Conservation (phyloP, 2,329 filamentous ascomycete species). For the Aureobasidium vineae region DNA sequence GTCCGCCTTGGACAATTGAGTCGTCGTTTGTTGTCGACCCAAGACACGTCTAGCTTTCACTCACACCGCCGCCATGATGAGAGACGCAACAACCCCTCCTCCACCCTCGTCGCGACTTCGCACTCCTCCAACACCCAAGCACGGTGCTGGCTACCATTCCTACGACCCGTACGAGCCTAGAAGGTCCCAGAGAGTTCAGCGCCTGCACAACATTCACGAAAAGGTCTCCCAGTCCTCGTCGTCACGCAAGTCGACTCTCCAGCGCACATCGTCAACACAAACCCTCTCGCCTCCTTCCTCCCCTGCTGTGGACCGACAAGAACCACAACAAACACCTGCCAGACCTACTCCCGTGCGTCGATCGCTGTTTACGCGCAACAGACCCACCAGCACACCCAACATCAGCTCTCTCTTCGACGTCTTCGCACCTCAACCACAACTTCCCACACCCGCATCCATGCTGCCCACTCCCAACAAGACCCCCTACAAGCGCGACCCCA, state of each 20-base stretch:
- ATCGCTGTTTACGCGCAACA: slow-evolving; percentile 20
- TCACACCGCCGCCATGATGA: slow-evolving; percentile 13
- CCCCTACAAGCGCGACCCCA: slow-evolving; percentile 59
- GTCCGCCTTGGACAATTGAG: slow-evolving; percentile 8
- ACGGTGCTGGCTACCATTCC: slow-evolving; percentile 62
- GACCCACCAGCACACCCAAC: slow-evolving; percentile 3
- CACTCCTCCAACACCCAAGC: slow-evolving; percentile 67
- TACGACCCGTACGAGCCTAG: slow-evolving; percentile 72
- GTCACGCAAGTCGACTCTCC: slow-evolving; percentile 33
- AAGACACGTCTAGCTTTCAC: slow-evolving; percentile 11
- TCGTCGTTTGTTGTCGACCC: slow-evolving; percentile 13
- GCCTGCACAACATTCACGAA: slow-evolving; percentile 17
- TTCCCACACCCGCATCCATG: slow-evolving; percentile 45
- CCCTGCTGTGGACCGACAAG: slow-evolving; percentile 29
- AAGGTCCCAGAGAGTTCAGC: slow-evolving; percentile 61
- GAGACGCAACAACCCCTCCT: slow-evolving; percentile 48
- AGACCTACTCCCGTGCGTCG: slow-evolving; percentile 17
- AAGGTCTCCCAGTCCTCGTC: slow-evolving; percentile 4
- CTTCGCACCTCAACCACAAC: slow-evolving; percentile 17
- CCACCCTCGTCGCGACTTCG: slow-evolving; percentile 63
- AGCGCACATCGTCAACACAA: slow-evolving; percentile 44
- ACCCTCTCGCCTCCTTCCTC: slow-evolving; percentile 45
- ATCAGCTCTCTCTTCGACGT: background rate
- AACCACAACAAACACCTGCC: slow-evolving; percentile 14
- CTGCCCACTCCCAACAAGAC: slow-evolving; percentile 79